These are phyloP conservation scores for Phytophthora colocasiae DNA, from an alignment of 352 stramenopile species.

Conservation along the genomic window DNA sequence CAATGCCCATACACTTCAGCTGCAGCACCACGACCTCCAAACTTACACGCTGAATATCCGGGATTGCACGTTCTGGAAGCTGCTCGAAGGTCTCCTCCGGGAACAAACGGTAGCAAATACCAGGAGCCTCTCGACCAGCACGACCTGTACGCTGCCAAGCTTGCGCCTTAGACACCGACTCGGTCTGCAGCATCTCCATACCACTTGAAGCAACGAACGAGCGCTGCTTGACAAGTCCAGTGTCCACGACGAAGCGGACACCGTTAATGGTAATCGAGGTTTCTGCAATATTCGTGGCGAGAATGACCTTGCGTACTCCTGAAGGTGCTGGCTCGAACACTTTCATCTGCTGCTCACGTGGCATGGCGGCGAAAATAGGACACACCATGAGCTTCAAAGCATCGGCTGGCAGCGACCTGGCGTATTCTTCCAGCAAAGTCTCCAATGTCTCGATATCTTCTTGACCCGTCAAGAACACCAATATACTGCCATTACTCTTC, in stretches of 20 bases:
- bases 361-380: slow-evolving; percentile 96
- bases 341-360: slow-evolving; percentile 94
- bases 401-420: slow-evolving; percentile 69
- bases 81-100: slow-evolving; percentile 88
- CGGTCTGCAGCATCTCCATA: slow-evolving; percentile 90
- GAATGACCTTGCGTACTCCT: slow-evolving; percentile 93
- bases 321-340: slow-evolving; percentile 90
- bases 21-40: slow-evolving; percentile 85
- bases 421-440: slow-evolving; percentile 86
- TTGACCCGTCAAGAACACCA: slow-evolving; percentile 96
- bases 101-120: slow-evolving; percentile 86
- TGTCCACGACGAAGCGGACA: slow-evolving; percentile 90
- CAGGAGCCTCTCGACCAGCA: slow-evolving; percentile 84
- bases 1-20: slow-evolving; percentile 88
- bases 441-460: slow-evolving; percentile 96
- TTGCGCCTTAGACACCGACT: slow-evolving; percentile 90
- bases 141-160: slow-evolving; percentile 92
- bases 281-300: slow-evolving; percentile 97
- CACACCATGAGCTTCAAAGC: slow-evolving; percentile 89
- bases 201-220: slow-evolving; percentile 88
- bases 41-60: slow-evolving; percentile 90
- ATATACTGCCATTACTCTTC: slow-evolving; percentile 86
- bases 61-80: slow-evolving; percentile 73
- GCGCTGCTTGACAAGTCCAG: slow-evolving; percentile 88
- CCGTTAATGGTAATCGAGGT: slow-evolving; percentile 99